Conservation (phyloP, 2,329 filamentous ascomycete species). For the Fonsecaea monophora region DNA sequence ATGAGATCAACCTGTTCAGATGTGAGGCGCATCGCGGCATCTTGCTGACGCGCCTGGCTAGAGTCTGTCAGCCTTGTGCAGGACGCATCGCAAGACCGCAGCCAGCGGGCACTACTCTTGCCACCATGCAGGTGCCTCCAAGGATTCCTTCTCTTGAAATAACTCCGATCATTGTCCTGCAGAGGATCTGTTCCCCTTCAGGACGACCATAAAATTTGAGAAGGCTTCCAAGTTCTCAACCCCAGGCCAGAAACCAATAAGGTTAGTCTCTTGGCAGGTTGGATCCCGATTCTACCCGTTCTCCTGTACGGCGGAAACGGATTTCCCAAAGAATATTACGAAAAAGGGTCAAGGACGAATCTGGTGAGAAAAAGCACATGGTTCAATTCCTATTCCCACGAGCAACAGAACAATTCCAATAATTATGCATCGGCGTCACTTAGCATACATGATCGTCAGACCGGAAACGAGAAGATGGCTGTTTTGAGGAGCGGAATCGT, state of each 20-base stretch:
- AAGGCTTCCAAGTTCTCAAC: background rate
- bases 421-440: background rate
- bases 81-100: background rate
- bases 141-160: background rate
- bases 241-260: background rate
- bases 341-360: background rate
- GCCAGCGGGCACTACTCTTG: background rate
- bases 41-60: background rate
- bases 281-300: background rate
- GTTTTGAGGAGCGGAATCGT: constrained; percentile 11
- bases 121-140: background rate
- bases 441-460: constrained; percentile 3
- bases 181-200: background rate
- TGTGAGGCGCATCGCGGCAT: background rate
- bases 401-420: constrained; percentile 6
- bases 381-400: background rate
- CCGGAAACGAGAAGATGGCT: background rate
- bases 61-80: background rate
- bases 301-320: background rate
- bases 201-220: background rate
- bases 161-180: background rate
- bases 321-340: background rate
- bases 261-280: background rate
- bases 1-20: background rate
- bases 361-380: background rate